These are phyloP conservation scores for Chaetomium globosum DNA, from an alignment of 2,329 filamentous ascomycete genomes.

Conservation along the genomic window DNA sequence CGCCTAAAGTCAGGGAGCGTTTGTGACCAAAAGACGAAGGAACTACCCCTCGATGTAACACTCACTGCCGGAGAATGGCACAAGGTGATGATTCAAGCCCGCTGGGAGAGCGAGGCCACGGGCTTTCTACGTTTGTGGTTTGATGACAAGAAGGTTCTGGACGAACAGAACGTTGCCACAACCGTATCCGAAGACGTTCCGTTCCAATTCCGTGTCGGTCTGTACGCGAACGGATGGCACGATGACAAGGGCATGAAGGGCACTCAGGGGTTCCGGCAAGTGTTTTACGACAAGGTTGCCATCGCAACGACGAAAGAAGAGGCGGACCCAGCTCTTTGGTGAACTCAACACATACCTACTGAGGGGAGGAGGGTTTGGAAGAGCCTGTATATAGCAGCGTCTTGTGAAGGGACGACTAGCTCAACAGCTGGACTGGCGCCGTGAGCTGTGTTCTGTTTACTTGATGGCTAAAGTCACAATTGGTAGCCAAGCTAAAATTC, in stretches of 20 bases:
- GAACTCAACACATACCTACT: background rate
- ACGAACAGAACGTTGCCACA: slow-evolving; percentile 47
- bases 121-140: slow-evolving; percentile 53
- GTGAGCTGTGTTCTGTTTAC: background rate
- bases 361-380: background rate
- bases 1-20: slow-evolving; percentile 48
- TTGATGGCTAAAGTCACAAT: too few relatives aligned
- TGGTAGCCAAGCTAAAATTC: too few relatives aligned
- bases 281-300: slow-evolving; percentile 56
- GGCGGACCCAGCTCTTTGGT: slow-evolving; percentile 40
- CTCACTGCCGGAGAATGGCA: slow-evolving; percentile 49
- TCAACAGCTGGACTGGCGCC: background rate
- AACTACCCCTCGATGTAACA: slow-evolving; percentile 10
- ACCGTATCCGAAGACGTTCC: slow-evolving; percentile 48
- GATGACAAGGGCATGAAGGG: slow-evolving; percentile 48
- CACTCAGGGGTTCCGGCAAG: slow-evolving; percentile 47
- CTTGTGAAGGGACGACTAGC: background rate
- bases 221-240: slow-evolving; percentile 56
- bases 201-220: slow-evolving; percentile 52
- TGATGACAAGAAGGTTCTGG: slow-evolving; percentile 50
- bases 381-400: background rate
- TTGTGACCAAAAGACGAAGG: slow-evolving; percentile 43
- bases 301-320: slow-evolving; percentile 48
- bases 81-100: slow-evolving; percentile 49
- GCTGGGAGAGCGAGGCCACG: slow-evolving; percentile 49